phyloP scores from a whole-genome alignment of 805 yeast species.

The Barnettozyma californica region DNA sequence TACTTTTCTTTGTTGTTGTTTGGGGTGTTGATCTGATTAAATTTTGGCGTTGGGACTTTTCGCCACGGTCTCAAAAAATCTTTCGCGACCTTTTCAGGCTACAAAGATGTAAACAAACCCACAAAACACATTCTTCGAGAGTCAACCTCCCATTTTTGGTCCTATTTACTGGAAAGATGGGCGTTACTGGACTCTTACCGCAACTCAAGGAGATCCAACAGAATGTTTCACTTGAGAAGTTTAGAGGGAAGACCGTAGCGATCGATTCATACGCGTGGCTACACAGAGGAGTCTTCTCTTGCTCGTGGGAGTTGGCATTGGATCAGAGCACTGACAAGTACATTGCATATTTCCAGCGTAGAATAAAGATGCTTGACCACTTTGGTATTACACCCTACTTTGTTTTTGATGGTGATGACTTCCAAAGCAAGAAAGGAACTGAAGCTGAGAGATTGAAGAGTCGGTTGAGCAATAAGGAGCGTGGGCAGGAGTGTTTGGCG shows the following conservation, averaged over 20 bases:
- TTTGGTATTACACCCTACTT: constrained; percentile 76
- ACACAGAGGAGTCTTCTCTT: constrained; percentile 76
- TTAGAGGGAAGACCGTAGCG: constrained; percentile 73
- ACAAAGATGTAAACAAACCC: neutral
- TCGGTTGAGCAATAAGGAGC: constrained; percentile 51
- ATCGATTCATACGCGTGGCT: constrained; percentile 98
- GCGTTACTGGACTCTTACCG: constrained; percentile 79
- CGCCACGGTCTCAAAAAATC: neutral
- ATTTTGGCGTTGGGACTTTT: neutral
- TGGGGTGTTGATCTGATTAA: neutral
- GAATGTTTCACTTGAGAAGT: constrained; percentile 49
- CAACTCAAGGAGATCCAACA: constrained; percentile 69
- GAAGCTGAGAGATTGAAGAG: constrained; percentile 56
- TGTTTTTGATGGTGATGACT: constrained; percentile 89
- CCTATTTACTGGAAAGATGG: constrained; percentile 42
- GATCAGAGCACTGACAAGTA: constrained; percentile 68
- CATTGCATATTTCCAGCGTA: constrained; percentile 61
- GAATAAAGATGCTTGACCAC: constrained; percentile 55
- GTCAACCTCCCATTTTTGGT: neutral
- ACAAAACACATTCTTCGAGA: neutral
- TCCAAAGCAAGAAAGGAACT: constrained; percentile 74
- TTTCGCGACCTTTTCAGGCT: neutral
- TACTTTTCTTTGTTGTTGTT: neutral
- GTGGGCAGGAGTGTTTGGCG: constrained; percentile 46
- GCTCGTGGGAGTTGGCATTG: constrained; percentile 77